Percentiles rank a stretch among this genome's conserved stretches.
Evolutionary conservation across 2,329 filamentous ascomycete species (phyloP).

Genomic region (Colletotrichum limetticola): DNA sequence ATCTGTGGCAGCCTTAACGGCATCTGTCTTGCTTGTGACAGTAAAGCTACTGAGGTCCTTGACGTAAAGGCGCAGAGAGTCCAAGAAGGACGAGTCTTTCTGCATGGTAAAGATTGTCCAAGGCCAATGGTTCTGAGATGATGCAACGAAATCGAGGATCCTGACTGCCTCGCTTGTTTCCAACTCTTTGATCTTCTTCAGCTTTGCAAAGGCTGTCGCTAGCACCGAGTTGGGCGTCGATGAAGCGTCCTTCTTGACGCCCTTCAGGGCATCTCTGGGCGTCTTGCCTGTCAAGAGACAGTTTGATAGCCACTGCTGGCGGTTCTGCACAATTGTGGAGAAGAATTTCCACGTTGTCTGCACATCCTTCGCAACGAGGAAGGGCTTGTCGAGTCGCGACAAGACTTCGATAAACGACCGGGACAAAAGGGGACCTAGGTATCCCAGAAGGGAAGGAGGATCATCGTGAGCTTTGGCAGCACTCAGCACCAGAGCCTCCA

Average conservation of each 20-base stretch:
- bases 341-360: slow-evolving; percentile 86
- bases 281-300: slow-evolving; percentile 90
- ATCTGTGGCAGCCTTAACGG: slow-evolving; percentile 67
- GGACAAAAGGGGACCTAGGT: slow-evolving; percentile 84
- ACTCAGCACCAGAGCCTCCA: slow-evolving; percentile 79
- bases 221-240: slow-evolving; percentile 73
- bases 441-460: slow-evolving; percentile 92
- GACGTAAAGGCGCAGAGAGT: slow-evolving; percentile 77
- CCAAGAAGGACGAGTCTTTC: slow-evolving; percentile 78
- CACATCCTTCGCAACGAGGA: slow-evolving; percentile 72
- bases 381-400: slow-evolving; percentile 79
- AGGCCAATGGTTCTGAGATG: slow-evolving; percentile 93
- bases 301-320: slow-evolving; percentile 96
- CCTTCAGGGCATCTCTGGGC: slow-evolving; percentile 78
- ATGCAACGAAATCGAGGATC: slow-evolving; percentile 86
- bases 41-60: slow-evolving; percentile 64
- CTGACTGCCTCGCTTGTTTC: slow-evolving; percentile 75
- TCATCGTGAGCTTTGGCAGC: slow-evolving; percentile 76
- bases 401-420: slow-evolving; percentile 86
- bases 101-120: slow-evolving; percentile 88
- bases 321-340: slow-evolving; percentile 84
- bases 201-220: slow-evolving; percentile 75
- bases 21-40: slow-evolving; percentile 64
- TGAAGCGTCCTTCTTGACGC: slow-evolving; percentile 61
- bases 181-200: slow-evolving; percentile 73